Evolutionary conservation across 2,329 filamentous ascomycete genomes (phyloP).

Genomic region (Aspergillus calidoustus): DNA sequence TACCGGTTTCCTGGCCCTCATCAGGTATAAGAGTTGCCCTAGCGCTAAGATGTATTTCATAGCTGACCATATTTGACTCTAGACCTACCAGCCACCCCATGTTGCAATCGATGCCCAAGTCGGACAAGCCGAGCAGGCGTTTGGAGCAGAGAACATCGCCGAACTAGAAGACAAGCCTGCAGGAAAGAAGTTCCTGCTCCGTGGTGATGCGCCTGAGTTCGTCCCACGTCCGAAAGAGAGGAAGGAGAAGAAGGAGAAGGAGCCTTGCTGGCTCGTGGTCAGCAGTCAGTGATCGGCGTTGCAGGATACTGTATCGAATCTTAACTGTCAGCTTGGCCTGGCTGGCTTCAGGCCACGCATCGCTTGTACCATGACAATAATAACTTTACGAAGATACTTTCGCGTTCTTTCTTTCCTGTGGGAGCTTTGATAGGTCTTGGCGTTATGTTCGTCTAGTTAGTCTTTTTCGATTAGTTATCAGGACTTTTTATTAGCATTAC

Average conservation of each 20-base stretch:
- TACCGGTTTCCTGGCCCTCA: slow-evolving; percentile 19
- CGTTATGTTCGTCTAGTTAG: not conserved
- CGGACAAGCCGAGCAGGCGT: not conserved
- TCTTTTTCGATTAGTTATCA: not conserved
- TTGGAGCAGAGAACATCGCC: not conserved
- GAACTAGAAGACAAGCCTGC: slow-evolving; percentile 3
- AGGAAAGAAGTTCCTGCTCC: slow-evolving; percentile 17
- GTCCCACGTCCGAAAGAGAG: slow-evolving; percentile 17
- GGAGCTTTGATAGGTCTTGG: not conserved
- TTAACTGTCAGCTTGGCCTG: not conserved
- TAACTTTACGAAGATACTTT: not conserved
- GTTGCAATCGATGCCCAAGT: not conserved
- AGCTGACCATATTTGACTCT: not conserved
- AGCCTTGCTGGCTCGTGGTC: slow-evolving; percentile 16
- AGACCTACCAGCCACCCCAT: slow-evolving; percentile 19
- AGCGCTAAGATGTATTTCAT: not conserved
- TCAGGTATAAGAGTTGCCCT: slow-evolving; percentile 14
- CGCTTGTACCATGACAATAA: not conserved
- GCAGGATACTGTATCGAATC: not conserved
- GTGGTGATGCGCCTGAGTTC: slow-evolving; percentile 30
- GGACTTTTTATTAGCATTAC: not conserved
- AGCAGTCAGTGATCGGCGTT: slow-evolving; percentile 1
- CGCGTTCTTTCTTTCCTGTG: not conserved
- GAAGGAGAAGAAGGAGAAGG: slow-evolving; percentile 3
- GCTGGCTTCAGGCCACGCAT: not conserved